Evolutionary conservation across 352 stramenopile genomes (phyloP).

Genomic region (Globisporangium acanthophoron): DNA sequence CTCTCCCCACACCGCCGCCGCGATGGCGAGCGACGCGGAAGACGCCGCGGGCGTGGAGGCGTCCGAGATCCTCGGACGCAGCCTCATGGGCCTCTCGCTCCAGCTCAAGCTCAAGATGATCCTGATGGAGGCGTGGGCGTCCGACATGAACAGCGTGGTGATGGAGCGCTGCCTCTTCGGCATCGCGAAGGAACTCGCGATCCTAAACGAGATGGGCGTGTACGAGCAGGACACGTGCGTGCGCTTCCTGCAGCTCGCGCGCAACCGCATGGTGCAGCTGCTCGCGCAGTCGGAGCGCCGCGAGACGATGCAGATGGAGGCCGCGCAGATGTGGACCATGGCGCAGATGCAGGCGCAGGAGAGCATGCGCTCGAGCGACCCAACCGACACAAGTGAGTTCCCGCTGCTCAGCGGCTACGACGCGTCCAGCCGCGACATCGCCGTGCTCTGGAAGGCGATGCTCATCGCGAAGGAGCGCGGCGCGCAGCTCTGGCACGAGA

Average conservation of each 20-base stretch:
- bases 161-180: constrained; percentile 82
- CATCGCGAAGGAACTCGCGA: constrained; percentile 77
- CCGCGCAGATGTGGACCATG: constrained; percentile 72
- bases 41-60: constrained; percentile 18
- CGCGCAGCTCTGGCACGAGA: constrained; percentile 81
- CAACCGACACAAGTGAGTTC: constrained; percentile 42
- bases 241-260: constrained; percentile 69
- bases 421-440: constrained; percentile 60
- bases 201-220: constrained; percentile 68
- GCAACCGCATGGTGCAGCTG: constrained; percentile 55
- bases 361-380: constrained; percentile 31
- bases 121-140: constrained; percentile 74
- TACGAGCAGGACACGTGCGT: constrained; percentile 75
- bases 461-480: constrained; percentile 68
- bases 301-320: constrained; percentile 62
- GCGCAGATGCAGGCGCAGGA: constrained; percentile 64
- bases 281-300: constrained; percentile 51
- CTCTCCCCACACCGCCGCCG: background rate
- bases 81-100: constrained; percentile 70
- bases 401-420: constrained; percentile 59
- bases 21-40: constrained; percentile 12
- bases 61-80: constrained; percentile 39
- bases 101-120: constrained; percentile 86
- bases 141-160: constrained; percentile 83
- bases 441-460: constrained; percentile 81